These are phyloP conservation scores for Globisporangium spinosum DNA, from an alignment of 352 stramenopile genomes.

Conservation along the genomic window DNA sequence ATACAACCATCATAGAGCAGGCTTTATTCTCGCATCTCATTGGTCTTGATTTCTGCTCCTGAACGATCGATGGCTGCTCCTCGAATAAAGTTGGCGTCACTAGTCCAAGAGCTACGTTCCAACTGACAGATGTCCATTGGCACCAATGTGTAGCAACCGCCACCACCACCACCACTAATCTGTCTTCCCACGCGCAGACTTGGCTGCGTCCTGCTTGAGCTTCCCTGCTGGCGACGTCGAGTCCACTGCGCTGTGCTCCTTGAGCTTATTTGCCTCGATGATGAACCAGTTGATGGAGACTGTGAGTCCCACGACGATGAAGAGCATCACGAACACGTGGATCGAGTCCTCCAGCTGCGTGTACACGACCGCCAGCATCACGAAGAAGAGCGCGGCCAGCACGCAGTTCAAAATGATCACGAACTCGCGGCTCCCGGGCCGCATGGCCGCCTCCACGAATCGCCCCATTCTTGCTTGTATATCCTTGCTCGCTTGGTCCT, in stretches of 20 bases:
- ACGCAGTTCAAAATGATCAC: slow-evolving; percentile 69
- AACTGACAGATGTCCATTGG: too few species aligned
- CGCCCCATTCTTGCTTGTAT: slow-evolving; percentile 24
- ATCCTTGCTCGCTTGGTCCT: background rate
- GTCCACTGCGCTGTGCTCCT: slow-evolving; percentile 28
- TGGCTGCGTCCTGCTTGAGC: slow-evolving; percentile 17
- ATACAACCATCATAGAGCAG: background rate
- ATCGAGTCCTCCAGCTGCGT: slow-evolving; percentile 78
- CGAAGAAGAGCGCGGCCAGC: slow-evolving; percentile 58
- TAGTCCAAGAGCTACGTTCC: too few species aligned
- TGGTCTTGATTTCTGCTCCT: background rate
- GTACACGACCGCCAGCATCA: slow-evolving; percentile 77
- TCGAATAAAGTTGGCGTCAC: too few species aligned
- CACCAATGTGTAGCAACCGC: background rate
- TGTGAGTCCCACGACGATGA: slow-evolving; percentile 75
- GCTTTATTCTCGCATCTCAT: background rate
- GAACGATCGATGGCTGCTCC: background rate
- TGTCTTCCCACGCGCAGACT: slow-evolving; percentile 41
- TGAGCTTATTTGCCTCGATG: slow-evolving; percentile 64
- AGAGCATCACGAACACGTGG: slow-evolving; percentile 83
- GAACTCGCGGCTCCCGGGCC: slow-evolving; percentile 72
- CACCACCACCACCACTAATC: slow-evolving; percentile 28
- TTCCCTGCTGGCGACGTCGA: background rate
- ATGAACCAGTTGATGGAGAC: slow-evolving; percentile 89
- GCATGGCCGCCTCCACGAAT: slow-evolving; percentile 47